Evolutionary conservation across 441 rosid genomes (phyloP), one percentile per base, ranked within the genome.

Genomic region (Erysimum cheiri): DNA sequence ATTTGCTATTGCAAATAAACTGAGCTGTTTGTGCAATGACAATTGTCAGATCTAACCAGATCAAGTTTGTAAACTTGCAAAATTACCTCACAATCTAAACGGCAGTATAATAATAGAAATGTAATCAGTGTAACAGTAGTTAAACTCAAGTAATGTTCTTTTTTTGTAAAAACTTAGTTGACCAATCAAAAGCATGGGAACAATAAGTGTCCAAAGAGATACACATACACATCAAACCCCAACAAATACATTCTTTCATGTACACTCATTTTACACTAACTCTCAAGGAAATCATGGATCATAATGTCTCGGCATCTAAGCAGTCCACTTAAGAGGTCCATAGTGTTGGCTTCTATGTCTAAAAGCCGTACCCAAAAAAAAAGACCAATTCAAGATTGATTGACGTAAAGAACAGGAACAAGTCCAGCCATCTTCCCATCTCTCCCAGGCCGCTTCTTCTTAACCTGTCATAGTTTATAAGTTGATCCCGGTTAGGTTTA

Each of bases 341-440:
- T 64, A 19, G 44, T 14, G 46, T 24, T 29, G 32, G 55, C 67
- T 49, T 49, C 32, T 36, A 13, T 26, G 9, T 33, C 36, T 9
- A 19, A 47, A 33, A 26, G 36, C 60, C 52, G 31, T 66, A 10
- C 35, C 58, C 13, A 3, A 56, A 22, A 32, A 24, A 48, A 39
- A 0, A 19, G n/a, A n/a, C 2, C 43, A 46, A 72, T 22, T 85
- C 59, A 90, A 60, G 82, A 75, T 63, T 89, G 96, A 78, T 80
- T 85, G 67, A 95, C 98, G 67, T 95, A 95, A 8, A 95, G 96
- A 43, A 95, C 97, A 8, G 99, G 99, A 24, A 95, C 99, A 22
- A 92, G 89, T 65, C 99, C 99, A 14, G 97, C 93, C 96, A 92
- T 88, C 78, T 95, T 95, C 64, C 96, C 98, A 77, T 95, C 98